Evolutionary conservation across 1,284 basidiomycete species (phyloP).

Genomic region (Austropuccinia psidii): DNA sequence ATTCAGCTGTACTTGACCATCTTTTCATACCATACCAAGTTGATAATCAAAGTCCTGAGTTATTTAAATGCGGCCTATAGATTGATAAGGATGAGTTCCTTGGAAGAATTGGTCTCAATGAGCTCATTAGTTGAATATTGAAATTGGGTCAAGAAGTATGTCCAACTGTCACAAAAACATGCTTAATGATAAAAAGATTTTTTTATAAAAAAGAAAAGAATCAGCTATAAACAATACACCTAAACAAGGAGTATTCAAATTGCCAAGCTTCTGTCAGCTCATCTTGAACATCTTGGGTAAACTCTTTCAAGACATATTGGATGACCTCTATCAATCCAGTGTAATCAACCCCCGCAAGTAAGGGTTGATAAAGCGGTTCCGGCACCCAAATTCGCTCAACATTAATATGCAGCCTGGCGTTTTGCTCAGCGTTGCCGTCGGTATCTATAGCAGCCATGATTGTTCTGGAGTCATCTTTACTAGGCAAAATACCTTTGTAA

Average conservation of each 20-base stretch:
- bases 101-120: slow-evolving; percentile 69
- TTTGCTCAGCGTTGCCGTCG: slow-evolving; percentile 54
- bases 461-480: slow-evolving; percentile 56
- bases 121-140: slow-evolving; percentile 59
- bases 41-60: slow-evolving; percentile 60
- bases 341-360: slow-evolving; percentile 87
- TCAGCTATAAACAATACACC: no score
- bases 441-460: slow-evolving; percentile 44
- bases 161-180: slow-evolving; percentile 82
- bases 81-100: slow-evolving; percentile 65
- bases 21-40: slow-evolving; percentile 89
- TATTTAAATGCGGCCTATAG: slow-evolving; percentile 51
- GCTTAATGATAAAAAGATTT: slow-evolving; percentile 51
- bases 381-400: slow-evolving; percentile 85
- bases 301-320: slow-evolving; percentile 71
- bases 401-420: slow-evolving; percentile 74
- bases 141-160: slow-evolving; percentile 69
- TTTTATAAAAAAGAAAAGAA: background rate
- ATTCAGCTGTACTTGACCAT: slow-evolving; percentile 63
- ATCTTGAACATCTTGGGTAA: slow-evolving; percentile 60
- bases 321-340: slow-evolving; percentile 87
- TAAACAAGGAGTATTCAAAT: background rate
- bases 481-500: slow-evolving; percentile 55
- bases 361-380: slow-evolving; percentile 86
- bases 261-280: slow-evolving; percentile 55